Evolutionary conservation across 2,329 filamentous ascomycete species (phyloP).

Genomic region (Trichothecium sympodiale): DNA sequence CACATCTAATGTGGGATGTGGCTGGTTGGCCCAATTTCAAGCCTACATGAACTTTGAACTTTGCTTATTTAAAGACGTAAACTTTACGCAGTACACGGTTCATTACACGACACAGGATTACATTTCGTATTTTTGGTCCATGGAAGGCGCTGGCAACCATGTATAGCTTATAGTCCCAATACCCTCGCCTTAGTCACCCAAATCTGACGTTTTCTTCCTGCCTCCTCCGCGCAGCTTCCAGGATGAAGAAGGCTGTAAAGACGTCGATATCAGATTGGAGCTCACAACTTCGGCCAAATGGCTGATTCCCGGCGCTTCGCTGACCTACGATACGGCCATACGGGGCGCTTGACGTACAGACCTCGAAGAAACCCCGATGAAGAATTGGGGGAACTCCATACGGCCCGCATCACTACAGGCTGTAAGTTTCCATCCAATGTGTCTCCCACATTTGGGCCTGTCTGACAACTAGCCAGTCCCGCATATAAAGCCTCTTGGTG

Average conservation of each 20-base stretch:
- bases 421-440: conserved; percentile 15
- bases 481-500: conserved; percentile 19
- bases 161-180: too few species aligned
- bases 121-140: too few species aligned
- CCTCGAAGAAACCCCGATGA: conserved; percentile 11
- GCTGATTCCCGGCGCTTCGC: conserved; percentile 20
- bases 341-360: conserved; percentile 21
- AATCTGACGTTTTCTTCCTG: too few species aligned
- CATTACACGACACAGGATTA: too few species aligned
- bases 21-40: too few species aligned
- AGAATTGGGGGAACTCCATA: conserved; percentile 17
- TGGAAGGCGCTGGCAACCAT: too few species aligned
- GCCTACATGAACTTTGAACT: too few species aligned
- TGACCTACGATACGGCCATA: conserved; percentile 20
- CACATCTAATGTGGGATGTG: too few species aligned
- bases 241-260: conserved; percentile 17
- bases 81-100: too few species aligned
- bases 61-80: too few species aligned
- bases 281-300: conserved; percentile 22
- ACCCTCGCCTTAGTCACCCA: too few species aligned
- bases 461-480: conserved; percentile 13
- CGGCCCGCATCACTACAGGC: conserved; percentile 16
- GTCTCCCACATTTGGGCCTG: neutral
- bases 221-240: too few species aligned
- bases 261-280: conserved; percentile 11